Base-by-base conservation (phyloP, 306 rosid species). In the Fragaria iinumae region DNA sequence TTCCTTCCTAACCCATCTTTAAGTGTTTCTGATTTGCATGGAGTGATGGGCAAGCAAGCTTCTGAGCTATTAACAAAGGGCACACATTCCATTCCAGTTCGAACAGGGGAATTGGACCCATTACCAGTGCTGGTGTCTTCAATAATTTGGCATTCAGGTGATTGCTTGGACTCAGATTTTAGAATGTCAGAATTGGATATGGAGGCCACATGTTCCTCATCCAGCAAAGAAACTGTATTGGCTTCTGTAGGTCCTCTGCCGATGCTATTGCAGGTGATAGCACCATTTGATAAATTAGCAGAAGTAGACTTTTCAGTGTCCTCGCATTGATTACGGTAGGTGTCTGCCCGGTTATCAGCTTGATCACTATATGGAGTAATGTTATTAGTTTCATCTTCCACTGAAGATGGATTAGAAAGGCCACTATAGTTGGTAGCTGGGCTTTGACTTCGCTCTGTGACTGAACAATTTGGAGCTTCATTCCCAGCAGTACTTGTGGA, bases 351-450 rank as follows among this genome's bases (percentile, higher is more conserved):
- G 77, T 87, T 90, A 72, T 83, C 88, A 20, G 81, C 81, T 73
- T 84, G 93, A 78, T 89, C 93, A 36, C 86, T 82, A 52, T 81
- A 88, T 10, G 89, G 93, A 59, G 84, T 80, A 16, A 84, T 73
- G 84, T 93, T 93, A 83, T 90, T 94, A 34, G 93, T 94, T 85
- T 93, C 98, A 82, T 93, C 97, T 83, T 91, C 98, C 62, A 91
- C 91, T 3, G 98, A 93, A 43, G 97, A 93, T 6, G 98, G 98
- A 90, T 91, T 91, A 52, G 98, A 91, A 80, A 93, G 96, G 86
- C 90, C 88, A 82, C 98, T 93, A 34, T 87, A 88, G 87, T 90
- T 93, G 78, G 96, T 93, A 70, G 84, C 89, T 9, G 96, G 96
- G 68, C 98, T 93, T 82, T 87, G 96, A 85, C 93, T 88, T 87